Conservation (phyloP, 768 basidiomycete genomes). For the Gloeophyllum trabeum region DNA sequence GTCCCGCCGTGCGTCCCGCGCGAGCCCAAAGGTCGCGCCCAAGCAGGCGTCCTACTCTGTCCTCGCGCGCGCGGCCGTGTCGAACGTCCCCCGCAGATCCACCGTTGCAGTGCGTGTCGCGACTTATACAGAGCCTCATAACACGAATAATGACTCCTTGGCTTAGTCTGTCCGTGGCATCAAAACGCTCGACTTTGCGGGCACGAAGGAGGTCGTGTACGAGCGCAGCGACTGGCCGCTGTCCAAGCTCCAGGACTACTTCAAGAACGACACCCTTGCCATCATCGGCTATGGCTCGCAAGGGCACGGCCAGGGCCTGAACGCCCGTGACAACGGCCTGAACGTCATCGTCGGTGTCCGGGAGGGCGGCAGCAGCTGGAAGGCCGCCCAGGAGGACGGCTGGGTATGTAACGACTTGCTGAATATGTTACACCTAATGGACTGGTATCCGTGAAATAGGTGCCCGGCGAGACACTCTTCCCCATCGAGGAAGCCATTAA, state of each 20-base stretch:
- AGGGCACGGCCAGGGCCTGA: constrained; percentile 97
- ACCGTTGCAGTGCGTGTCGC: constrained; percentile 29
- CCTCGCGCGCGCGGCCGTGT: constrained; percentile 33
- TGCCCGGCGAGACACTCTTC: constrained; percentile 96
- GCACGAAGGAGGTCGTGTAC: constrained; percentile 86
- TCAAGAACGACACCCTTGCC: constrained; percentile 98
- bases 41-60: constrained; percentile 59
- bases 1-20: constrained; percentile 54
- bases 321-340: constrained; percentile 97
- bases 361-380: constrained; percentile 95
- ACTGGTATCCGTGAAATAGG: too few species aligned
- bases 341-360: constrained; percentile 99
- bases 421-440: too few species aligned
- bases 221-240: constrained; percentile 97
- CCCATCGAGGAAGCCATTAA: constrained; percentile 96
- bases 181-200: constrained; percentile 96
- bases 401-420: constrained; percentile 48
- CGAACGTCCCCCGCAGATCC: constrained; percentile 15
- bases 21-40: constrained; percentile 24
- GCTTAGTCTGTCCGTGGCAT: constrained; percentile 59
- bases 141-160: constrained; percentile 4
- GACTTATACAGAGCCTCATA: constrained; percentile 11
- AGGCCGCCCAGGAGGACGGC: constrained; percentile 88
- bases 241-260: constrained; percentile 97
- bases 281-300: constrained; percentile 99